A percentile compares a stretch with the other conserved stretches of the same genome.
These are phyloP conservation scores for Solanum aculeatissimum DNA, from an alignment of 305 asterid species.

Conservation along the genomic window DNA sequence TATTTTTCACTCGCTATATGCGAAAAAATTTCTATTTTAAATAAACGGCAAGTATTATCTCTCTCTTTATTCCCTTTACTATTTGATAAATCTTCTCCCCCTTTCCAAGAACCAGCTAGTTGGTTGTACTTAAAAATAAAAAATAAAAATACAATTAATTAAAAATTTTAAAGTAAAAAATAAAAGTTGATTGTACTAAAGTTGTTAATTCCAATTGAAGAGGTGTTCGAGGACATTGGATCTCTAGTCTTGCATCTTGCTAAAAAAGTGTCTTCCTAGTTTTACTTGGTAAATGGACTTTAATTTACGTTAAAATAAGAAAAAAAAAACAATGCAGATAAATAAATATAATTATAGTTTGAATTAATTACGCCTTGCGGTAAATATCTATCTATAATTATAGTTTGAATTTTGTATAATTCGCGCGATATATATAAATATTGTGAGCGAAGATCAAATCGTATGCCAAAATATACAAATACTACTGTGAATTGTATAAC, in stretches of 20 bases:
- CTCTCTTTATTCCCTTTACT: neutral
- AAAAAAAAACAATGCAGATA: neutral
- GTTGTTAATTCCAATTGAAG: neutral
- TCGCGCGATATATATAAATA: too few species aligned
- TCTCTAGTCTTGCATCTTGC: neutral
- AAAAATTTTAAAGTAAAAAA: neutral
- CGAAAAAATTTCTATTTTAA: too few species aligned
- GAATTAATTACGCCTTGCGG: fast-evolving
- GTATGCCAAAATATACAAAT: too few species aligned
- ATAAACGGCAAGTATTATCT: too few species aligned
- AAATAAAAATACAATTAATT: neutral
- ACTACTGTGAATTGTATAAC: too few species aligned
- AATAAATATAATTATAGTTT: too few species aligned
- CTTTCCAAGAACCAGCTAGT: neutral
- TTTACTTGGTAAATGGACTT: neutral
- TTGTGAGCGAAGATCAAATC: too few species aligned
- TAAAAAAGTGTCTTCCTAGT: neutral
- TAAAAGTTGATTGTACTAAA: neutral
- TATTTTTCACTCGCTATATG: too few species aligned
- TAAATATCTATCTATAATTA: too few species aligned
- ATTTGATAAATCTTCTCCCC: neutral
- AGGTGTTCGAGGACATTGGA: neutral
- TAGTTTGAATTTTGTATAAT: too few species aligned
- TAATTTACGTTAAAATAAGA: neutral
- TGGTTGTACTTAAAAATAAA: neutral